These are phyloP conservation scores for Fusarium goolgardi DNA, from an alignment of 2,329 filamentous ascomycete species.

Conservation along the genomic window DNA sequence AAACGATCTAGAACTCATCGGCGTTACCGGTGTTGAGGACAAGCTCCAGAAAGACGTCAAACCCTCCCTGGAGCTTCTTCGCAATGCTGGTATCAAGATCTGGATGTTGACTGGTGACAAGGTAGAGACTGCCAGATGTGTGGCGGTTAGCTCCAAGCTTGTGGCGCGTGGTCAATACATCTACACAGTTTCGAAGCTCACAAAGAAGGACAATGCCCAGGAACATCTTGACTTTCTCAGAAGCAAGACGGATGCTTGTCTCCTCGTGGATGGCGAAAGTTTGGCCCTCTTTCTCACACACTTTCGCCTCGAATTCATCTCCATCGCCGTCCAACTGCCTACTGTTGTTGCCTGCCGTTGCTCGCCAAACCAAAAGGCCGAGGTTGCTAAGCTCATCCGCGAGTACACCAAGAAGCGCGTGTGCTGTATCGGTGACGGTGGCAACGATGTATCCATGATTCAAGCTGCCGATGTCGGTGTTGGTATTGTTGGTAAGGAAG, in stretches of 20 bases:
- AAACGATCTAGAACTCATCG: constrained; percentile 87
- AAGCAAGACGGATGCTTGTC: constrained; percentile 85
- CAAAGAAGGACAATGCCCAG: constrained; percentile 84
- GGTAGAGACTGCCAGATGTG: constrained; percentile 95
- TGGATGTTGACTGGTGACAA: constrained; percentile 99
- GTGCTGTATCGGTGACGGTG: constrained; percentile 97
- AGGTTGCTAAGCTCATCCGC: constrained; percentile 90
- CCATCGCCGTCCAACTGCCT: constrained; percentile 85
- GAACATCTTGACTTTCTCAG: constrained; percentile 90
- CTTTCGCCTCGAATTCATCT: constrained; percentile 87
- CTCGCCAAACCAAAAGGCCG: constrained; percentile 96
- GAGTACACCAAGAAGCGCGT: constrained; percentile 93
- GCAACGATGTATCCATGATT: constrained; percentile 99
- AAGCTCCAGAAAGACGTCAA: constrained; percentile 97
- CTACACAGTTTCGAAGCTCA: constrained; percentile 88
- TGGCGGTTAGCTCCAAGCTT: constrained; percentile 93
- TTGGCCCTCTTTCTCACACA: constrained; percentile 84
- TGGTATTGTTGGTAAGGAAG: constrained; percentile 98
- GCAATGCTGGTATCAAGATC: constrained; percentile 98
- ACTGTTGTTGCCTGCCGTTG: constrained; percentile 96
- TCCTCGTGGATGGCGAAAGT: constrained; percentile 95
- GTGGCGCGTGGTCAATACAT: constrained; percentile 95
- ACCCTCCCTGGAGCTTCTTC: constrained; percentile 90
- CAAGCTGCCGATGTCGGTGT: constrained; percentile 98
- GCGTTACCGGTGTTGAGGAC: constrained; percentile 98